phyloP scores from a whole-genome alignment of 768 basidiomycete species.

The Amanita rimosa region DNA sequence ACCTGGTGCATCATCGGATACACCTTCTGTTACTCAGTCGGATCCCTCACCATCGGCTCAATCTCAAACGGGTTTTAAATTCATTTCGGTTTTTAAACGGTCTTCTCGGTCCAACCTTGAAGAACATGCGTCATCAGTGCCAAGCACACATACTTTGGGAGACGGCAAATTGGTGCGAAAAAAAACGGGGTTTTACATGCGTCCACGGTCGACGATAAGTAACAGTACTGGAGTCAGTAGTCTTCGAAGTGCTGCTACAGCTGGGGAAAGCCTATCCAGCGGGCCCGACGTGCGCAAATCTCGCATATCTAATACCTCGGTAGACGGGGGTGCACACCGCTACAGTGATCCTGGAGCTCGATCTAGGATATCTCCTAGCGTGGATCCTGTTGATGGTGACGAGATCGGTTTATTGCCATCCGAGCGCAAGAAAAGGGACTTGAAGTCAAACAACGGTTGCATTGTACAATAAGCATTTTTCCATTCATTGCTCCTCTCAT shows the following conservation, averaged over 20 bases:
- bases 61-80: constrained; percentile 52
- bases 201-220: constrained; percentile 51
- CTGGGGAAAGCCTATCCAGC: constrained; percentile 30
- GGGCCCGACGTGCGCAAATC: constrained; percentile 14
- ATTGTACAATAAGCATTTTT: constrained; percentile 29
- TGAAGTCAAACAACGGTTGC: constrained; percentile 30
- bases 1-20: constrained; percentile 44
- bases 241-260: constrained; percentile 44
- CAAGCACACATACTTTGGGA: constrained; percentile 14
- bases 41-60: constrained; percentile 19
- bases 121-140: constrained; percentile 23
- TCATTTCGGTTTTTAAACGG: constrained; percentile 53
- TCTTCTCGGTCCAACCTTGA: constrained; percentile 45
- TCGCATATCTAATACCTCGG: constrained; percentile 8
- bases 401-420: constrained; percentile 22
- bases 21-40: constrained; percentile 30
- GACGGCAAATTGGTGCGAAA: constrained; percentile 7
- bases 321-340: constrained; percentile 13
- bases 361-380: constrained; percentile 19
- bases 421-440: constrained; percentile 28
- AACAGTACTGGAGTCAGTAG: constrained; percentile 48
- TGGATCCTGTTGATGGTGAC: neutral
- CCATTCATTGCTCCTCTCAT: constrained; percentile 6
- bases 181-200: constrained; percentile 16
- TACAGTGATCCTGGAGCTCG: constrained; percentile 10